A percentile compares a stretch with the other conserved stretches of the same genome.
phyloP scores from a whole-genome alignment of 140 eudicot genomes.

The Erigeron philadelphicus region DNA sequence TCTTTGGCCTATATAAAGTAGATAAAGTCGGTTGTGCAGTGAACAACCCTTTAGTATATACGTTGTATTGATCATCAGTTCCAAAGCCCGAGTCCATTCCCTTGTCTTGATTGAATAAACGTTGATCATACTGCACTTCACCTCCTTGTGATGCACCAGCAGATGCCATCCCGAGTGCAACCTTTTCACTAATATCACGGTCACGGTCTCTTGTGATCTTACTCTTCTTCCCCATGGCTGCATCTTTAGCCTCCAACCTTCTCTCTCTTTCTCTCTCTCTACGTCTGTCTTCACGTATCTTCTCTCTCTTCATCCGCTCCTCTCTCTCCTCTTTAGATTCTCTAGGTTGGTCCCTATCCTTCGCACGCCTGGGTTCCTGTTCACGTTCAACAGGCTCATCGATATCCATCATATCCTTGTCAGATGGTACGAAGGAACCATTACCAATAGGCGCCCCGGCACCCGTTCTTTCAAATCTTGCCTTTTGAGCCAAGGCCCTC shows the following conservation, averaged over 20 bases:
- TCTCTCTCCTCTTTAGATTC: constrained; percentile 68
- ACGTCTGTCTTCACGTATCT: constrained; percentile 68
- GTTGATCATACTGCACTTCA: constrained; percentile 73
- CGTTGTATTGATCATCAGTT: constrained; percentile 65
- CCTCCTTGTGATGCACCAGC: constrained; percentile 56
- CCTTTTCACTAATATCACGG: constrained; percentile 88
- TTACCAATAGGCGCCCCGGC: constrained; percentile 43
- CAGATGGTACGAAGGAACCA: constrained; percentile 35
- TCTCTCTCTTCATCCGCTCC: constrained; percentile 54
- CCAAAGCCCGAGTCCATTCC: constrained; percentile 89
- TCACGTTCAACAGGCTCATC: constrained; percentile 36
- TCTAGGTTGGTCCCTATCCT: constrained; percentile 43
- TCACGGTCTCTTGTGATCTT: constrained; percentile 69
- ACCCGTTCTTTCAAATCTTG: constrained; percentile 72
- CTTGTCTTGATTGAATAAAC: constrained; percentile 78
- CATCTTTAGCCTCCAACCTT: constrained; percentile 77
- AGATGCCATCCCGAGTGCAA: constrained; percentile 83
- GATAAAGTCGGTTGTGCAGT: constrained; percentile 60
- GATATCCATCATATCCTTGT: constrained; percentile 33
- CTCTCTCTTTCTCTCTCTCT: constrained; percentile 77
- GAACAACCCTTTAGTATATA: constrained; percentile 65
- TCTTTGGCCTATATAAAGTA: constrained; percentile 70
- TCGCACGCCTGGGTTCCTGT: constrained; percentile 37
- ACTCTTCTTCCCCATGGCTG: constrained; percentile 84
- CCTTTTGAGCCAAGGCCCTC: constrained; percentile 70